Base-by-base conservation (phyloP, 2,329 filamentous ascomycete genomes). In the Bretziella fagacearum region DNA sequence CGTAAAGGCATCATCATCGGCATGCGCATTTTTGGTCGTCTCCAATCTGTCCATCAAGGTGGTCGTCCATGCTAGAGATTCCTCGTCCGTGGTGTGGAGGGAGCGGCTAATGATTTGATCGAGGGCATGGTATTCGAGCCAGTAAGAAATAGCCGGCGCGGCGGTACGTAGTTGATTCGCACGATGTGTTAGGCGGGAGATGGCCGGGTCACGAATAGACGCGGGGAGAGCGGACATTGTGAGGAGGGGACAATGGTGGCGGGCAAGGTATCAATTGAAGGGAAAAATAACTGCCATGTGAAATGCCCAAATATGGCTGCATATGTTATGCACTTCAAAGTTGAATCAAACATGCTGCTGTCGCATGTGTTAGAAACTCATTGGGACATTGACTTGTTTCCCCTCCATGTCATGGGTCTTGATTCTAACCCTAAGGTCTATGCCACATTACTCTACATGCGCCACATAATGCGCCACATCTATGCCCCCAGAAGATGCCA, bases 81-180 rank as follows among this genome's bases (percentile, higher is more conserved):
- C 86, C 53, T 81, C 72, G 59, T 91, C 82, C 54, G 71, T 66
- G 51, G 73, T 79, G 64, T 96, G 89, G 33, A 96, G 74, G 37
- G 77, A 72, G 59, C 80, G 84, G 45, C 74, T 70, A 11, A 98
- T 76, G 54, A 98, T 93, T 59, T 93, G 84, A 57, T 96, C 86
- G 40, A 94, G 82, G 22, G 91, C 84, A 70, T 84, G 91, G 62
- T 91, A 94, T 58, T 93, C 81, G 61, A 89, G 91, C 86, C 89
- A 96, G 63, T 96, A 98, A 53, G 87, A 73, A 55, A 96, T 74
- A 51, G 91, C 84, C 6, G 91, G 91, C 63, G 89, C 91, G 58
- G 79, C 75, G 50, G 73, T 73, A 60, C 89, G 82, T 42, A 98
- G 74, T 66, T 98, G 89, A 29, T 76, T 73, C 27, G 85, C 89